These are phyloP conservation scores for Pinus taeda DNA, from an alignment of 75 land plant species.

Conservation along the genomic window DNA sequence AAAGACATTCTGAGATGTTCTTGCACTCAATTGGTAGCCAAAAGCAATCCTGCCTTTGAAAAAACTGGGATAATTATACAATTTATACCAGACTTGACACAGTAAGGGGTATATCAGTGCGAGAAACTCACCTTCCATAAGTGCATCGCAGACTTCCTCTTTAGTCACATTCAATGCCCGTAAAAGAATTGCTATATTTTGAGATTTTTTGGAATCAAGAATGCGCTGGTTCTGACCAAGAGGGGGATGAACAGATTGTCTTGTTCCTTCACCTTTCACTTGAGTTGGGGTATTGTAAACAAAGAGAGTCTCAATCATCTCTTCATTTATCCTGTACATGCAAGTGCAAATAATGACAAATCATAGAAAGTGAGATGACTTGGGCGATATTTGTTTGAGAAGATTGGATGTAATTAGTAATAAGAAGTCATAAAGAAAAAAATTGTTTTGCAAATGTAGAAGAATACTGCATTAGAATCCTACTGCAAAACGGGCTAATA, in stretches of 20 bases:
- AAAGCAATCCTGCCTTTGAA: no score
- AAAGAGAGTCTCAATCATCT: conserved; percentile 12
- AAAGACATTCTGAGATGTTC: no score
- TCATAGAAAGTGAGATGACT: not conserved
- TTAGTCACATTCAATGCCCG: conserved; percentile 40
- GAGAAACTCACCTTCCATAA: conserved; percentile 26
- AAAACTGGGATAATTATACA: no score
- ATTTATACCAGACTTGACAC: no score
- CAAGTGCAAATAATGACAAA: not conserved
- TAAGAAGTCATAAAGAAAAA: not conserved
- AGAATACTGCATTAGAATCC: not conserved
- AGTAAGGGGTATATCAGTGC: no score
- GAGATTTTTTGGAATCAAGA: conserved; percentile 50
- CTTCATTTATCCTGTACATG: conserved; percentile 10
- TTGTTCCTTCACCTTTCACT: not conserved
- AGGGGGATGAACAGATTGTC: conserved; percentile 1
- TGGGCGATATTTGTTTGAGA: not conserved
- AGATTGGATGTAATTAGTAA: not conserved
- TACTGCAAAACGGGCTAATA: not conserved
- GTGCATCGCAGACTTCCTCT: conserved; percentile 43
- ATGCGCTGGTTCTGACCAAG: conserved; percentile 17
- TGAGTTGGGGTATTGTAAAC: conserved; percentile 14
- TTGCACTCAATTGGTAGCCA: no score
- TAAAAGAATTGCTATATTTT: conserved; percentile 46
- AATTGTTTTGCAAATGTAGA: not conserved